Percentiles rank a stretch among this genome's conserved stretches.
Evolutionary conservation across 192 early-diverging fungal genomes (phyloP).

Genomic region (Backusella psychrophila): DNA sequence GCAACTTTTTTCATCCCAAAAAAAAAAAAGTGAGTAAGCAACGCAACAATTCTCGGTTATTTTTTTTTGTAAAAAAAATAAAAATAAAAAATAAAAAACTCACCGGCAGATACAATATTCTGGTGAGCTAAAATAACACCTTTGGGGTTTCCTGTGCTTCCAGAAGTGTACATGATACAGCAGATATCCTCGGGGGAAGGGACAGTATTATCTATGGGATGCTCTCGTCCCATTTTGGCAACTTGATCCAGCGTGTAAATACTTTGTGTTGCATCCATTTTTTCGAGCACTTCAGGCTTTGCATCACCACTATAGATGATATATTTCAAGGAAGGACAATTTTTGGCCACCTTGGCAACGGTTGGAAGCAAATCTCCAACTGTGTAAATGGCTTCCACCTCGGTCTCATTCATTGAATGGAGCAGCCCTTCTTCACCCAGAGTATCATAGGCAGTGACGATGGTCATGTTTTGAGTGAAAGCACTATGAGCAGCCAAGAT

Average conservation of each 20-base stretch:
- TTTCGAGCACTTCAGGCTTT: conserved; percentile 48
- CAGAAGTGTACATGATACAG: conserved; percentile 90
- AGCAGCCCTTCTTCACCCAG: conserved; percentile 78
- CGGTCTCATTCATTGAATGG: conserved; percentile 77
- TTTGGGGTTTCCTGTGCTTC: conserved; percentile 92
- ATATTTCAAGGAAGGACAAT: conserved; percentile 54
- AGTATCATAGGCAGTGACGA: conserved; percentile 86
- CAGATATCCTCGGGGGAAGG: conserved; percentile 68
- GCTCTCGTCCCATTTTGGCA: conserved; percentile 57
- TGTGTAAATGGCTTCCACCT: conserved; percentile 68
- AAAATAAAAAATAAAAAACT: conserved; percentile 23
- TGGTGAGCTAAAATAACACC: conserved; percentile 84
- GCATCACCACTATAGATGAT: conserved; percentile 72
- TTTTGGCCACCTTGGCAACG: conserved; percentile 54
- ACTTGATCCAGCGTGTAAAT: conserved; percentile 69
- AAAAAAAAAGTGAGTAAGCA: conserved; percentile 15
- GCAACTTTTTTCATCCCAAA: conserved; percentile 44
- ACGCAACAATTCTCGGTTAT: too few species aligned
- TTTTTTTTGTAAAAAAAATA: too few species aligned
- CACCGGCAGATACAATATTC: conserved; percentile 78
- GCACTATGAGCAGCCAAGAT: conserved; percentile 35
- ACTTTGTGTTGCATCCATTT: conserved; percentile 46
- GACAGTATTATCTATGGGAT: conserved; percentile 55
- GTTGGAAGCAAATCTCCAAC: conserved; percentile 69
- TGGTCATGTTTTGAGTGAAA: conserved; percentile 71